Evolutionary conservation across 148 eudicot genomes (phyloP).

Genomic region (Oxyria digyna): DNA sequence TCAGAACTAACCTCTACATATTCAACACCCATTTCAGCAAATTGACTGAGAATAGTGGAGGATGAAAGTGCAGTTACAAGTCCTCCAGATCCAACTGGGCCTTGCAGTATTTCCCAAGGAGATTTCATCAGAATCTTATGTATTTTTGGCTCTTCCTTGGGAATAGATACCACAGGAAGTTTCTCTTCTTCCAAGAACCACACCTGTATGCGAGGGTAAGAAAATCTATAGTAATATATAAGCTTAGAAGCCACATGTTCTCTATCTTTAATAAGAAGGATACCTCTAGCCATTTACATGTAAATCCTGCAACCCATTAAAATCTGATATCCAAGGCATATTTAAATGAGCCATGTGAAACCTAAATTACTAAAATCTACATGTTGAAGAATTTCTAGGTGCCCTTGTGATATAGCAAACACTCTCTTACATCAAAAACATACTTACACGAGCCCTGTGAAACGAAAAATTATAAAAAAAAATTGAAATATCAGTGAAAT

Average conservation of each 20-base stretch:
- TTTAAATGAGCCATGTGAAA: too few species aligned
- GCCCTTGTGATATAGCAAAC: neutral
- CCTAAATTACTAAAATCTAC: neutral
- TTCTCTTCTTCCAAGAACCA: conserved; percentile 82
- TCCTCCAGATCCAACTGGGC: conserved; percentile 78
- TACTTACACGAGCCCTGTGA: neutral
- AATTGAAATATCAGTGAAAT: neutral
- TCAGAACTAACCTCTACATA: conserved; percentile 54
- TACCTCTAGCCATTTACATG: neutral
- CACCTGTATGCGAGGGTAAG: conserved; percentile 33
- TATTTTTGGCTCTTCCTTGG: conserved; percentile 34
- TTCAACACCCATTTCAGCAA: conserved; percentile 49
- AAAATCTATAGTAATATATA: neutral
- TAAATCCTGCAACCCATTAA: neutral
- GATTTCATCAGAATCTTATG: conserved; percentile 80
- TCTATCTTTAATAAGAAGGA: neutral
- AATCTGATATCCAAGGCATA: neutral
- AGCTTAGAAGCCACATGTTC: neutral
- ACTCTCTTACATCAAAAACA: neutral
- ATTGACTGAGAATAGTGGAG: conserved; percentile 37
- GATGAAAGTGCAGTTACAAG: conserved; percentile 46
- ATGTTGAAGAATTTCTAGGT: neutral
- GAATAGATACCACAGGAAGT: conserved; percentile 63
- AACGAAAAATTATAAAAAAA: neutral
- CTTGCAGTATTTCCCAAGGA: conserved; percentile 81